Percentiles rank a stretch among this genome's conserved stretches.
Conservation (phyloP, 2,329 filamentous ascomycete species). For the Aspergillus ochraceoroseus region DNA sequence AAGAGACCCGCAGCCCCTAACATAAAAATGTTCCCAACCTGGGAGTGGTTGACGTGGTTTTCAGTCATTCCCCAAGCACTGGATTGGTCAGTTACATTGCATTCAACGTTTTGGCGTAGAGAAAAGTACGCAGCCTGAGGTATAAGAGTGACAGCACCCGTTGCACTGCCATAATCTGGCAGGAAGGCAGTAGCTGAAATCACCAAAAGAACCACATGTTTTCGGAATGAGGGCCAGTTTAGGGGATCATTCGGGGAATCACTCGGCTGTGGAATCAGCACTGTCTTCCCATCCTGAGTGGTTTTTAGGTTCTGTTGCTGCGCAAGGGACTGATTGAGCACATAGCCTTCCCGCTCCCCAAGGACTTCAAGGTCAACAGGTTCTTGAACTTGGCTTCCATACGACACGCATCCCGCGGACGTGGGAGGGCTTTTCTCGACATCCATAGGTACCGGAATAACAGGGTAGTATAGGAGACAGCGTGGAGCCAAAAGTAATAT, state of each 20-base stretch:
- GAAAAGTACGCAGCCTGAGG: slow-evolving; percentile 33
- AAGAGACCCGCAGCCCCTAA: slow-evolving; percentile 42
- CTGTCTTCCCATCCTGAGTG: slow-evolving; percentile 31
- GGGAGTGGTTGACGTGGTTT: slow-evolving; percentile 39
- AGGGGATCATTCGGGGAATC: slow-evolving; percentile 39
- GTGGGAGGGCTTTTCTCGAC: too few relatives aligned
- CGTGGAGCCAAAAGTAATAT: too few relatives aligned
- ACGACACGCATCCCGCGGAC: background rate
- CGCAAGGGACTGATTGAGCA: slow-evolving; percentile 5
- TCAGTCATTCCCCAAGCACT: slow-evolving; percentile 37
- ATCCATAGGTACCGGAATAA: too few relatives aligned
- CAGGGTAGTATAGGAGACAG: too few relatives aligned
- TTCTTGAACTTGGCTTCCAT: background rate
- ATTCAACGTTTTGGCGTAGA: background rate
- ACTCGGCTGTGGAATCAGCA: slow-evolving; percentile 40
- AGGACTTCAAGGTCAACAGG: slow-evolving; percentile 13
- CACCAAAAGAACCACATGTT: slow-evolving; percentile 37
- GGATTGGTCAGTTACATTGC: background rate
- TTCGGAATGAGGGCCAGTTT: slow-evolving; percentile 36
- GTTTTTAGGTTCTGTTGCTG: slow-evolving; percentile 26
- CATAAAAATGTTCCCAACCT: slow-evolving; percentile 45
- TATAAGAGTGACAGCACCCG: slow-evolving; percentile 39
- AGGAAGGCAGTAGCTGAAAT: slow-evolving; percentile 39
- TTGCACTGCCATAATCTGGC: slow-evolving; percentile 43
- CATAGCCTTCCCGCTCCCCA: slow-evolving; percentile 13